These are phyloP conservation scores for Nidularia pulvinata DNA, from an alignment of 768 basidiomycete genomes.

Conservation along the genomic window DNA sequence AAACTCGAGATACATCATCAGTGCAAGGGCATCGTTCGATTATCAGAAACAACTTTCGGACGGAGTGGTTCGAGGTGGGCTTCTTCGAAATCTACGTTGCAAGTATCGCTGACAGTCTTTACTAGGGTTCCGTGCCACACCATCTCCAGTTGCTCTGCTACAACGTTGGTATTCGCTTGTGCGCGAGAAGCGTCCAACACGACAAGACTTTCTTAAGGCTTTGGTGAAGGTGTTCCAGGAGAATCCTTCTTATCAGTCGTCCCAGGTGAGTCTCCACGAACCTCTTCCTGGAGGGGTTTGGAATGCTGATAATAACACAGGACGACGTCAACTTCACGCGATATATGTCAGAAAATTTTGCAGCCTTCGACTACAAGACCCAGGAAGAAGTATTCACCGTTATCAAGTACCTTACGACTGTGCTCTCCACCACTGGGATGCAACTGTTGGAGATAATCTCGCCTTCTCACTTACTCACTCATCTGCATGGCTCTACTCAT, in stretches of 20 bases:
- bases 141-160: constrained; percentile 71
- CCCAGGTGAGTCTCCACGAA: constrained; percentile 42
- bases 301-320: constrained; percentile 29
- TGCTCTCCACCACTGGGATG: constrained; percentile 79
- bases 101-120: no score
- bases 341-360: constrained; percentile 95
- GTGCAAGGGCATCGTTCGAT: constrained; percentile 78
- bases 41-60: constrained; percentile 69
- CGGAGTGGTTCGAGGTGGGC: constrained; percentile 26
- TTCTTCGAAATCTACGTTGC: no score
- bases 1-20: constrained; percentile 82
- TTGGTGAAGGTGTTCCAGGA: constrained; percentile 86
- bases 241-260: constrained; percentile 47
- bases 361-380: constrained; percentile 92
- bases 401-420: constrained; percentile 73
- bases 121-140: constrained; percentile 67
- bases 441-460: constrained; percentile 77
- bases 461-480: constrained; percentile 67
- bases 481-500: constrained; percentile 41
- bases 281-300: not conserved
- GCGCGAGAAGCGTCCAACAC: constrained; percentile 83
- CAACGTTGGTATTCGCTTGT: constrained; percentile 92
- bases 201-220: constrained; percentile 87
- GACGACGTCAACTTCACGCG: constrained; percentile 85
- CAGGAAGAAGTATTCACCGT: constrained; percentile 91